Evolutionary conservation across 441 rosid genomes (phyloP), one percentile per base, ranked within the genome.

Genomic region (Codiaeum variegatum): DNA sequence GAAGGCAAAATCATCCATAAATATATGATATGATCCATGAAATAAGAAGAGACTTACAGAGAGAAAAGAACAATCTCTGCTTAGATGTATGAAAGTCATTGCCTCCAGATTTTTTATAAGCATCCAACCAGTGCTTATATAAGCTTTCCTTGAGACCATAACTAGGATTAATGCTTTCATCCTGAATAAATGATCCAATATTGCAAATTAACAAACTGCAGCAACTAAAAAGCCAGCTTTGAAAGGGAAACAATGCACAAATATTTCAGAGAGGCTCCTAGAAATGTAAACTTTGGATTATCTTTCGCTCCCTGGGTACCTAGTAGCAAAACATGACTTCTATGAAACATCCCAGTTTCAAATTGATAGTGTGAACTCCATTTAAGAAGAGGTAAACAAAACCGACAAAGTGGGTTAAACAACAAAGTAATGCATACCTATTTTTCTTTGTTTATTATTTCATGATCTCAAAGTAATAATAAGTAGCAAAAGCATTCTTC

Each of bases 51-150:
- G 61, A 62, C 99, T 71, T 86, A 94, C 99, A 94, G 16, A 92
- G 85, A 74, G 93, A 86, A 78, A 92, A 89, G 84, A 90, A 88
- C 31, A 78, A 68, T 77, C 89, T 88, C 75, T 89, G 91, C 70
- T 81, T 85, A 54, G 97, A 90, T 46, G 86, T 85, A 83, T 81
- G 82, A 59, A 94, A 88, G 72, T 88, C 88, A 75, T 76, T 83
- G 77, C 92, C 86, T 70, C 93, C 90, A 62, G 90, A 83, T 72
- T 63, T 79, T 73, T 81, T 78, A 81, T 86, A 88, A 75, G 79
- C 63, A 70, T 91, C 91, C 76, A 87, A 77, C 98, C 99, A 94
- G 81, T 90, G 90, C 62, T 83, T 84, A 79, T 83, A 85, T 85
- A 94, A 80, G 82, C 82, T 88, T 72, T 86, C 84, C 81, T 88